Conservation (phyloP, 2,329 filamentous ascomycete genomes). For the Calonectria pseudoreteaudii region DNA sequence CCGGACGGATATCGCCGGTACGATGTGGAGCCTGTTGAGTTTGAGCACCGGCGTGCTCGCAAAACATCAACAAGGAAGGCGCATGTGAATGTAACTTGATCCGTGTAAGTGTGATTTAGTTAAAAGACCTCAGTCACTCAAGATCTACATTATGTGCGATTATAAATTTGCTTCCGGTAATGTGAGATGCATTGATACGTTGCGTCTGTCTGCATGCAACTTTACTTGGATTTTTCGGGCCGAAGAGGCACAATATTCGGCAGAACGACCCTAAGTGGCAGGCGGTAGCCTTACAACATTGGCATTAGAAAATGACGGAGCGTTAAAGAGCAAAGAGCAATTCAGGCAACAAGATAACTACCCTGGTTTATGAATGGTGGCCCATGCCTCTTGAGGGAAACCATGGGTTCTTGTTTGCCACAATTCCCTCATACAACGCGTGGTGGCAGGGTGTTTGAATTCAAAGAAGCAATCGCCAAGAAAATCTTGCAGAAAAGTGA, state of each 20-base stretch:
- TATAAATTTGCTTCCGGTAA: background rate
- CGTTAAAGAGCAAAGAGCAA: background rate
- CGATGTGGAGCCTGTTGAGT: no score
- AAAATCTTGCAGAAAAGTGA: background rate
- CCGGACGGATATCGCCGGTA: background rate
- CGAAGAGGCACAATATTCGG: background rate
- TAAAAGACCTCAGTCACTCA: background rate
- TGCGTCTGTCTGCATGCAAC: background rate
- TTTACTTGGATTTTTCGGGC: background rate
- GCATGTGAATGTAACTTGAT: background rate
- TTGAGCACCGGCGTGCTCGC: background rate
- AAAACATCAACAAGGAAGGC: background rate
- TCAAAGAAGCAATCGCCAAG: background rate
- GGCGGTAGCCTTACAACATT: background rate
- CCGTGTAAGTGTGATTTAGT: background rate
- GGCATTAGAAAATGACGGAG: background rate
- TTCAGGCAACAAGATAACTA: background rate
- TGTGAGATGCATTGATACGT: background rate
- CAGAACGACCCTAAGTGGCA: background rate
- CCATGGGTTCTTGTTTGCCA: background rate
- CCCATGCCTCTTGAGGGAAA: background rate
- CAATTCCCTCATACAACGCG: background rate
- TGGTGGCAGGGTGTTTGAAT: background rate
- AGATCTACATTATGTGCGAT: background rate
- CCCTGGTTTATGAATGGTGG: background rate